Evolutionary conservation across 768 basidiomycete species (phyloP).

Genomic region (Jaapia argillacea): DNA sequence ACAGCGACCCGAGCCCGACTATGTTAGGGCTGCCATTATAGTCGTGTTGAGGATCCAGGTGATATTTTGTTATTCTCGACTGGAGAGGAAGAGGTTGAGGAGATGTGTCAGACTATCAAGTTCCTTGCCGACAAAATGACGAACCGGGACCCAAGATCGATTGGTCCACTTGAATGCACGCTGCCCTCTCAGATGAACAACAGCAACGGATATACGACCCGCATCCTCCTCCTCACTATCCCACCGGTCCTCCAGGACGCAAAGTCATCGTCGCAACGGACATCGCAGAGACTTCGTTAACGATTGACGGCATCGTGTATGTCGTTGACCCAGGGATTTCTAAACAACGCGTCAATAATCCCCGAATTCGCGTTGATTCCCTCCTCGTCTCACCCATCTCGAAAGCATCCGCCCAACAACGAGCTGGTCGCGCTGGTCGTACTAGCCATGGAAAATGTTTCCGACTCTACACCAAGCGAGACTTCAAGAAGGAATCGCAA

Average conservation of each 20-base stretch:
- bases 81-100: constrained; percentile 98
- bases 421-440: constrained; percentile 92
- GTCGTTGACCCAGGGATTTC: constrained; percentile 98
- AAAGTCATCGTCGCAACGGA: constrained; percentile 99
- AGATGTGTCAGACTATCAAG: constrained; percentile 93
- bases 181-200: constrained; percentile 94
- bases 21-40: constrained; percentile 95
- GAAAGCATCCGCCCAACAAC: constrained; percentile 94
- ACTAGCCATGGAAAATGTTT: constrained; percentile 99
- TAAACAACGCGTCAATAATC: constrained; percentile 98
- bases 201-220: constrained; percentile 96
- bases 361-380: constrained; percentile 96
- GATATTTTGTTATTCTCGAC: constrained; percentile 96
- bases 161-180: constrained; percentile 97
- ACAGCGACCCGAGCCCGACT: constrained; percentile 96
- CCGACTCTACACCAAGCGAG: constrained; percentile 94
- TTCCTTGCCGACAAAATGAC: constrained; percentile 97
- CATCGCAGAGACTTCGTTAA: constrained; percentile 96
- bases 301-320: constrained; percentile 98
- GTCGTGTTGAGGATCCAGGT: constrained; percentile 99
- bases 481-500: constrained; percentile 97
- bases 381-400: constrained; percentile 98
- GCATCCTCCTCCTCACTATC: constrained; percentile 55
- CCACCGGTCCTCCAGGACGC: constrained; percentile 96
- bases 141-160: constrained; percentile 91